phyloP scores from a whole-genome alignment of 257 asterid species.

The Capsicum pubescens region DNA sequence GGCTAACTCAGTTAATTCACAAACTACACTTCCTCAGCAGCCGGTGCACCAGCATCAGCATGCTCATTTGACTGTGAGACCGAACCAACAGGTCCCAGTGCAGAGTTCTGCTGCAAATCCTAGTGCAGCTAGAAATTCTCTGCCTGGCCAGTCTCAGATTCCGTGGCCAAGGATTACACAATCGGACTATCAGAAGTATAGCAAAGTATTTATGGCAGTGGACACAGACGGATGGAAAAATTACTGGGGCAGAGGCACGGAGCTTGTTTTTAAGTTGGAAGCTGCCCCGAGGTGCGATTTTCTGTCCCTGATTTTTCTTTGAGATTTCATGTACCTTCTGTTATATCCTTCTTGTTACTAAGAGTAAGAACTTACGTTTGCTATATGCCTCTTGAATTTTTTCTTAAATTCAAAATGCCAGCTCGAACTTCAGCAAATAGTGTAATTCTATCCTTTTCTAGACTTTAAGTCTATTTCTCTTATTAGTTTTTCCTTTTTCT shows the following conservation, averaged over 20 bases:
- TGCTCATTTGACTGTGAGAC: slow-evolving; percentile 46
- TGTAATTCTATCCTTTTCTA: not conserved
- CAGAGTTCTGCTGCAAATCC: slow-evolving; percentile 56
- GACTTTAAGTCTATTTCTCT: not conserved
- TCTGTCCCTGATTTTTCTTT: not conserved
- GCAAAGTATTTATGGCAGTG: slow-evolving; percentile 86
- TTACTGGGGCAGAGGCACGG: slow-evolving; percentile 91
- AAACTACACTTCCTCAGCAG: slow-evolving; percentile 41
- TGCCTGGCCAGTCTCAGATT: slow-evolving; percentile 56
- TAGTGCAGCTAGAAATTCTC: slow-evolving; percentile 50
- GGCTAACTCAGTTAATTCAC: slow-evolving; percentile 36
- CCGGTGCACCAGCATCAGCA: slow-evolving; percentile 54
- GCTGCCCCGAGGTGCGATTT: slow-evolving; percentile 75
- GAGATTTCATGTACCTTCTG: slow-evolving; percentile 1
- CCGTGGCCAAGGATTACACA: slow-evolving; percentile 92
- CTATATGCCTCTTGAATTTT: not conserved
- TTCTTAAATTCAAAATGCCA: slow-evolving; percentile 15
- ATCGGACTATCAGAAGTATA: slow-evolving; percentile 83
- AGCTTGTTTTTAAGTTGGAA: slow-evolving; percentile 94
- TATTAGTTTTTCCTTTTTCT: not conserved
- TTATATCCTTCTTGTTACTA: not conserved
- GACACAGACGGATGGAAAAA: slow-evolving; percentile 96
- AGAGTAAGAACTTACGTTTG: slow-evolving; percentile 5
- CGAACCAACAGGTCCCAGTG: slow-evolving; percentile 53
- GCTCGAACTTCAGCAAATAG: not conserved